phyloP scores from a whole-genome alignment of 2,329 filamentous ascomycete species.

The Calonectria leucothoes region DNA sequence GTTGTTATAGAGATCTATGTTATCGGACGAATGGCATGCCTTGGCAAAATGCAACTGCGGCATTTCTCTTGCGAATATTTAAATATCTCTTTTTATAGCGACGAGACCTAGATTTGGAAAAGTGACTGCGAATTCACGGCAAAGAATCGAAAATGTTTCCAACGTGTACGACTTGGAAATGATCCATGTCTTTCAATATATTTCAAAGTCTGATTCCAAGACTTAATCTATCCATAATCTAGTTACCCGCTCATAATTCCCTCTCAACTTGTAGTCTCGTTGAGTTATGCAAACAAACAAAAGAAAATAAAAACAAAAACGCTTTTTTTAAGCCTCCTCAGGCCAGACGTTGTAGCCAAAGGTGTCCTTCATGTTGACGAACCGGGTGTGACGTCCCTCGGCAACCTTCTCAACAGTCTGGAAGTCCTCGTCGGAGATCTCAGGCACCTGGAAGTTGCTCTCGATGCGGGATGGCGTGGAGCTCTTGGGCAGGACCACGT shows the following conservation, averaged over 20 bases:
- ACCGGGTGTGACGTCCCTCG: slow-evolving; percentile 74
- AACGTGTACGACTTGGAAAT: not conserved
- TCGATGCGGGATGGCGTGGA: slow-evolving; percentile 73
- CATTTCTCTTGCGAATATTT: not conserved
- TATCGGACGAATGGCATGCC: not conserved
- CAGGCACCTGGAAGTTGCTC: slow-evolving; percentile 41
- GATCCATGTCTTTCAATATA: not conserved
- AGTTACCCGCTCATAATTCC: not conserved
- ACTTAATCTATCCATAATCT: not conserved
- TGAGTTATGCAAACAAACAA: not conserved
- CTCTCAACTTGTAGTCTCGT: not conserved
- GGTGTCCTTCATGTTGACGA: slow-evolving; percentile 86
- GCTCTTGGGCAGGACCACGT: slow-evolving; percentile 77
- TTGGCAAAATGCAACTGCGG: not conserved
- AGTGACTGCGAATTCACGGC: not conserved
- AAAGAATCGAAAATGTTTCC: not conserved
- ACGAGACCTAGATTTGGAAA: no score
- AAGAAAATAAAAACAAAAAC: not conserved
- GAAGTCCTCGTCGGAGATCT: slow-evolving; percentile 66
- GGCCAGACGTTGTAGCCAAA: slow-evolving; percentile 81
- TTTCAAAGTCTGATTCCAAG: not conserved
- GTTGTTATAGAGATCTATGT: not conserved
- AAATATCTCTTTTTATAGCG: not conserved
- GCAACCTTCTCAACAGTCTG: slow-evolving; percentile 49
- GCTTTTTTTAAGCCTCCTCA: slow-evolving; percentile 55